Conservation (phyloP, 768 basidiomycete species). For the Crucibulum laeve region DNA sequence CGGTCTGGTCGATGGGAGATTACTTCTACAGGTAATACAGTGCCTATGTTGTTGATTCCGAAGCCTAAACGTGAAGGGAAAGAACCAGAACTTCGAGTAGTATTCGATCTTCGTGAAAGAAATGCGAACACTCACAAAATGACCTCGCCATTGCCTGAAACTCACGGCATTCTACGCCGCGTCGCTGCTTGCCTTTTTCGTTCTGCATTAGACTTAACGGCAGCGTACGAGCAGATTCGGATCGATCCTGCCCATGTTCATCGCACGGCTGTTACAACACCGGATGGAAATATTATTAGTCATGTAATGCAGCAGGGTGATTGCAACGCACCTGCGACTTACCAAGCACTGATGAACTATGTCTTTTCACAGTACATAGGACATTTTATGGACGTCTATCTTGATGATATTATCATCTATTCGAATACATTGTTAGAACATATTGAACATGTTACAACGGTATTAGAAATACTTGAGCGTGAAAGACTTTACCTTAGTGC, state of each 20-base stretch:
- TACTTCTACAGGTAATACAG: constrained; percentile 22
- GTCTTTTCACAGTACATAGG: too few species aligned
- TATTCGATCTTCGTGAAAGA: constrained; percentile 26
- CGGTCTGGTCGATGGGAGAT: constrained; percentile 21
- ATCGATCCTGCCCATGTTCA: constrained; percentile 19
- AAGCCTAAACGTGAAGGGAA: constrained; percentile 19
- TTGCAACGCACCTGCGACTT: too few species aligned
- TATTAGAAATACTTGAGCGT: constrained; percentile 20
- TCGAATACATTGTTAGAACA: constrained; percentile 29
- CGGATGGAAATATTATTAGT: constrained; percentile 24
- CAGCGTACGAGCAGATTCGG: constrained; percentile 36
- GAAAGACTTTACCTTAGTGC: constrained; percentile 24
- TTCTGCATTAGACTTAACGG: constrained; percentile 30
- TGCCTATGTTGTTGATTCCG: too few species aligned
- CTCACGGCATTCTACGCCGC: constrained; percentile 22
- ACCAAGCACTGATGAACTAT: too few species aligned
- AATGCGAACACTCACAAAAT: too few species aligned
- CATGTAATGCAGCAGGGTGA: constrained; percentile 23
- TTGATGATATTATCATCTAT: constrained; percentile 29
- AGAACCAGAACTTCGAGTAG: constrained; percentile 21
- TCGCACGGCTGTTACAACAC: constrained; percentile 17
- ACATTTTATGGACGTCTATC: constrained; percentile 26
- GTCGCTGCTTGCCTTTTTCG: constrained; percentile 21
- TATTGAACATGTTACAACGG: constrained; percentile 18
- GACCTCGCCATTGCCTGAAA: too few species aligned